phyloP scores from a whole-genome alignment of 2,329 filamentous ascomycete species.

The Fusarium foetens region DNA sequence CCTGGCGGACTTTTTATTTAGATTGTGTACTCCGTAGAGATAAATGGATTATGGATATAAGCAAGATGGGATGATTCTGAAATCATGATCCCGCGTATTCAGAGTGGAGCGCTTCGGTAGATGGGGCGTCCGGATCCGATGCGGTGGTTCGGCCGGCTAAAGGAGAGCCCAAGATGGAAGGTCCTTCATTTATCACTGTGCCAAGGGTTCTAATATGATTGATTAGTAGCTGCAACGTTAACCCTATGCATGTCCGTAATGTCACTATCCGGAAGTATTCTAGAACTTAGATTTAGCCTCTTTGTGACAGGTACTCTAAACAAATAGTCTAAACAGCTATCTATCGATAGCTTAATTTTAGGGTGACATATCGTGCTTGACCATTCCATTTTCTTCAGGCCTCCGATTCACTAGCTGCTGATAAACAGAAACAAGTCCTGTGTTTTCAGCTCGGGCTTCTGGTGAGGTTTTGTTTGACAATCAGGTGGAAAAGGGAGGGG shows the following conservation, averaged over 20 bases:
- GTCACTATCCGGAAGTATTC: background rate
- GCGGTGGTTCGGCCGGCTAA: conserved; percentile 14
- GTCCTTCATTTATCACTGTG: background rate
- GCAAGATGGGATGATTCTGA: conserved; percentile 4
- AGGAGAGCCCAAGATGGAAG: background rate
- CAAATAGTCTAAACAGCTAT: background rate
- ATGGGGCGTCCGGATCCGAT: conserved; percentile 4
- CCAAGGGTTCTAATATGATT: background rate
- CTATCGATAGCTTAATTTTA: background rate
- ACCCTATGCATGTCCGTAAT: background rate
- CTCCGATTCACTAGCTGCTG: background rate
- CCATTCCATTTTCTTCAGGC: background rate
- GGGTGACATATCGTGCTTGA: background rate
- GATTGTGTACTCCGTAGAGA: background rate
- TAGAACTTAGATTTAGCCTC: background rate
- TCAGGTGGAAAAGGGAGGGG: conserved; percentile 16
- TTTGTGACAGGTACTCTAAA: background rate
- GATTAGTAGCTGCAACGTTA: background rate
- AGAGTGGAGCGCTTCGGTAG: background rate
- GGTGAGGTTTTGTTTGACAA: conserved; percentile 2
- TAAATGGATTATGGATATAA: background rate
- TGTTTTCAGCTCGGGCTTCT: background rate
- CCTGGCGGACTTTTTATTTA: background rate
- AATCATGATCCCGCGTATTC: background rate
- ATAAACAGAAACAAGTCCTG: background rate